These are phyloP conservation scores for Saccharum spontaneum DNA, from an alignment of 176 grass and related monocot species.

Conservation along the genomic window DNA sequence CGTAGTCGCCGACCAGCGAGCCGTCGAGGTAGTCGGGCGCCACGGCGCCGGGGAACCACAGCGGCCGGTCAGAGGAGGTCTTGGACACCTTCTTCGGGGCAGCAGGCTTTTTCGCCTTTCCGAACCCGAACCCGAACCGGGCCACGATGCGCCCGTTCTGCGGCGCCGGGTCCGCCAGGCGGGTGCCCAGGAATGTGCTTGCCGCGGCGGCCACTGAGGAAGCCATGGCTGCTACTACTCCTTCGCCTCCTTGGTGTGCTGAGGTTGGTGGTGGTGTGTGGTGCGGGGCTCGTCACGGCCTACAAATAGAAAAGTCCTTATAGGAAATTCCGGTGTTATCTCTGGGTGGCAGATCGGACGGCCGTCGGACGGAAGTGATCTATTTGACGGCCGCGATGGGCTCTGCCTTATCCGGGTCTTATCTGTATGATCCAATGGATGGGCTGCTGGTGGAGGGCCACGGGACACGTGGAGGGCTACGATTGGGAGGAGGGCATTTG, in stretches of 20 bases:
- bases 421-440: slow-evolving; percentile 53
- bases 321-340: slow-evolving; percentile 59
- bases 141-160: slow-evolving; percentile 71
- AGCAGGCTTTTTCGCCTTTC: slow-evolving; percentile 30
- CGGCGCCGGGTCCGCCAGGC: slow-evolving; percentile 49
- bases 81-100: slow-evolving; percentile 51
- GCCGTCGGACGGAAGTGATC: slow-evolving; percentile 42
- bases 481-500: slow-evolving; percentile 40
- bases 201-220: slow-evolving; percentile 70
- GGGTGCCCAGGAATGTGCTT: slow-evolving; percentile 85
- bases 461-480: slow-evolving; percentile 44
- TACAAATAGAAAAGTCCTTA: slow-evolving; percentile 49
- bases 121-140: slow-evolving; percentile 71
- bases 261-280: slow-evolving; percentile 1
- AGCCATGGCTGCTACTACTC: slow-evolving; percentile 46
- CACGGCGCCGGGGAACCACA: slow-evolving; percentile 85
- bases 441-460: slow-evolving; percentile 7
- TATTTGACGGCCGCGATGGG: slow-evolving; percentile 57
- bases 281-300: slow-evolving; percentile 37
- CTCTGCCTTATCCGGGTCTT: slow-evolving; percentile 78
- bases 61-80: slow-evolving; percentile 57
- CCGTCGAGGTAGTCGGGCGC: slow-evolving; percentile 89
- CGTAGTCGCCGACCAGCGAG: slow-evolving; percentile 80
- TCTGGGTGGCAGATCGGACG: slow-evolving; percentile 55
- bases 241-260: not conserved